phyloP scores from a whole-genome alignment of 495 filamentous ascomycete species.

The Podospora conica region DNA sequence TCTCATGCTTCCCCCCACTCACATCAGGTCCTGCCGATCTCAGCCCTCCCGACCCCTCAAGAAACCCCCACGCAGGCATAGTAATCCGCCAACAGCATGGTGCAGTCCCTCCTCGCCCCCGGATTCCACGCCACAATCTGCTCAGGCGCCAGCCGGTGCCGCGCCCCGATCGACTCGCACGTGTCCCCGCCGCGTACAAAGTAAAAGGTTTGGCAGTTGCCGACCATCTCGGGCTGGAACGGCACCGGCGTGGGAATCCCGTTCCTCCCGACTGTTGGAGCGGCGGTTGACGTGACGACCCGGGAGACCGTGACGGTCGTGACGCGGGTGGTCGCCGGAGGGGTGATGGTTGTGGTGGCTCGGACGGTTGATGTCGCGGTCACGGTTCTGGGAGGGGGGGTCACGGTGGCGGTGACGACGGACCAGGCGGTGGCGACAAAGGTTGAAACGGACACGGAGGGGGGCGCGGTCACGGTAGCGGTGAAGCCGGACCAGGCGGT shows the following conservation, averaged over 20 bases:
- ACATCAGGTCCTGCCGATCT: no score
- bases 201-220: conserved; percentile 39
- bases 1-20: no score
- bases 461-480: not conserved
- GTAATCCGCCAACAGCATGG: conserved; percentile 5
- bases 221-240: conserved; percentile 28
- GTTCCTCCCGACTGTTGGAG: conserved; percentile 9
- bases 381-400: not conserved
- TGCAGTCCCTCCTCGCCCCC: conserved; percentile 8
- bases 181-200: conserved; percentile 36
- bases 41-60: not conserved
- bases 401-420: not conserved
- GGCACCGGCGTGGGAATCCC: conserved; percentile 26
- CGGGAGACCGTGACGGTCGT: not conserved
- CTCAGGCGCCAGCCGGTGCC: conserved; percentile 20
- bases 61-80: not conserved
- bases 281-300: not conserved
- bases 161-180: conserved; percentile 34
- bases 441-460: not conserved
- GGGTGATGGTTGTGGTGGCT: not conserved
- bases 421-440: no score
- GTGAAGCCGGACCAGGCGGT: not conserved
- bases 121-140: conserved; percentile 34
- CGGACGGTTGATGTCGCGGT: not conserved
- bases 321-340: not conserved